Evolutionary conservation across 768 basidiomycete genomes (phyloP).

Genomic region (Inosperma sp.): DNA sequence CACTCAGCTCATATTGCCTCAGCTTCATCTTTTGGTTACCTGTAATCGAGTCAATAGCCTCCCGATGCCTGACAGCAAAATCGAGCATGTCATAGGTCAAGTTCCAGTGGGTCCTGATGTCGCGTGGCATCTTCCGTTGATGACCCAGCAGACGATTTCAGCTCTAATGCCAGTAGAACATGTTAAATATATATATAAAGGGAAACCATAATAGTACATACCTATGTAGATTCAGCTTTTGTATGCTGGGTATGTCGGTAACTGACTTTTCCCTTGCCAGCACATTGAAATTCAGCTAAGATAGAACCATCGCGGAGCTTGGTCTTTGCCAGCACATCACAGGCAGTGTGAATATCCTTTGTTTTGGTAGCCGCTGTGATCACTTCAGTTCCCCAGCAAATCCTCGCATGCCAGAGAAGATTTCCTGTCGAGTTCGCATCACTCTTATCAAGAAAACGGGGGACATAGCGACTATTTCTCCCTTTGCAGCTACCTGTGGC

Average conservation of each 20-base stretch:
- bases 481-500: constrained; percentile 17
- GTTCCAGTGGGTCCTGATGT: too few relatives aligned
- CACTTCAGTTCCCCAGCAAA: constrained; percentile 31
- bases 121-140: too few relatives aligned
- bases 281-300: constrained; percentile 26
- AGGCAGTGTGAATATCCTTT: constrained; percentile 1
- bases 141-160: background rate
- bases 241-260: constrained; percentile 18
- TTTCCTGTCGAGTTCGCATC: constrained; percentile 17
- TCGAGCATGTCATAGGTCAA: too few relatives aligned
- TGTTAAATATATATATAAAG: constrained; percentile 6
- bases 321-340: background rate
- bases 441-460: constrained; percentile 26
- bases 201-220: background rate
- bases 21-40: too few relatives aligned
- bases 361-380: constrained; percentile 12
- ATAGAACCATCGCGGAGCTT: constrained; percentile 19
- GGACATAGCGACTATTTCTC: constrained; percentile 2
- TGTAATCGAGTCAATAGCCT: too few relatives aligned
- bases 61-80: too few relatives aligned
- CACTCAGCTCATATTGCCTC: too few relatives aligned
- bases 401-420: constrained; percentile 24
- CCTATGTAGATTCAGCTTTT: constrained; percentile 7
- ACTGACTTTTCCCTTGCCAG: constrained; percentile 22
- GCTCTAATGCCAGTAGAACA: too few relatives aligned